Base-by-base conservation (phyloP, 2,329 filamentous ascomycete species). In the Chaetomium sp. region DNA sequence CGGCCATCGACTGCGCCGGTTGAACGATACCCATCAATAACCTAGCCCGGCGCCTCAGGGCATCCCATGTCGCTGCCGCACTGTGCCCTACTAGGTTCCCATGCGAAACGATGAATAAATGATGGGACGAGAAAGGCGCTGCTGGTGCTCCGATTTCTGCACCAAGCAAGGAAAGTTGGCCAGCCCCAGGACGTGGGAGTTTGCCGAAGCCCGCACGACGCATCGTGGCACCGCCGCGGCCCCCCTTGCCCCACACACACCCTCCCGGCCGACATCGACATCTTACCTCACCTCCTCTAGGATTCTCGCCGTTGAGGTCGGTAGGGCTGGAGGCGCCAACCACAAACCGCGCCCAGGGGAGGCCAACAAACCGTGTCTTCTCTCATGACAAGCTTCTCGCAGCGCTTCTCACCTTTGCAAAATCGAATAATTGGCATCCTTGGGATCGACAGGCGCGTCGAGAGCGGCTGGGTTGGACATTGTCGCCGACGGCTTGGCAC, bases 371-470 rank as follows among this genome's bases (percentile, higher is more conserved):
- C 19, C 19, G 19, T 3, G 19, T 32, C 41, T 47, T n/a, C 38
- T 6, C 36, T 32, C 19, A 27, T 5, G 19, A 27, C 19, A 27
- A 27, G 37, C n/a, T 32, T 41, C 34, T 14, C 44, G 32, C 40
- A 46, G 53, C 37, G 35, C 10, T 55, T 35, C 35, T 41, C 33
- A 47, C 47, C 32, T 35, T 19, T 19, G 36, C 36, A 4, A 27
- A 7, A 27, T 27, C 19, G 19, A 27, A 27, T 27, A 27, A 27
- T 27, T 27, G 19, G 19, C 19, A 27, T 3, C 19, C 27, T 49
- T 35, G 50, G 52, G 55, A 61, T 62, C 58, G 57, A 52, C 60
- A 59, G 59, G 50, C 52, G 58, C 57, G 56, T 62, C 58, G 51
- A 60, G 52, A 50, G 53, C 33, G 52, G 42, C 45, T 35, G 44